Conservation (phyloP, 352 stramenopile genomes). For the Thraustochytrium sp. region DNA sequence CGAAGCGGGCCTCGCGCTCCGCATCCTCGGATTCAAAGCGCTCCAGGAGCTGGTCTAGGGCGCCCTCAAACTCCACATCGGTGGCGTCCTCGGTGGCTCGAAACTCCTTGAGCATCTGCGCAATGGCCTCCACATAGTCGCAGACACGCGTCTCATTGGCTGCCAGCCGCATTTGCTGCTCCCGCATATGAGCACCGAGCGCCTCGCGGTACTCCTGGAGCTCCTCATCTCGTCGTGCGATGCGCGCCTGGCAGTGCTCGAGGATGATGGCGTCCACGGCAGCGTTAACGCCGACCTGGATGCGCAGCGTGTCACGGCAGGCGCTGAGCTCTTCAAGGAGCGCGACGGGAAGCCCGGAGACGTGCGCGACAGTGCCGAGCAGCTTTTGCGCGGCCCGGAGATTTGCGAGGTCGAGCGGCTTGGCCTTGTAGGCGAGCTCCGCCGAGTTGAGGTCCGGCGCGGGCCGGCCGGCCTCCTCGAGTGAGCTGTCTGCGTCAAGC, state of each 20-base stretch:
- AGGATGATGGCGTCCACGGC: constrained; percentile 63
- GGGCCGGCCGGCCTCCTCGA: no score
- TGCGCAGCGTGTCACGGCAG: not conserved
- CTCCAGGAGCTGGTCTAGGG: constrained; percentile 54
- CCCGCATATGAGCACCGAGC: constrained; percentile 58
- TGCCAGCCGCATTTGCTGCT: constrained; percentile 60
- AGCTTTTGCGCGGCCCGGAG: not conserved
- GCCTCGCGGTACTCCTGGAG: constrained; percentile 60
- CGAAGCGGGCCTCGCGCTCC: constrained; percentile 57
- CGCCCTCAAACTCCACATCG: constrained; percentile 67
- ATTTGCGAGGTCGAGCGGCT: not conserved
- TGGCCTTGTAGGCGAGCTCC: constrained; percentile 21
- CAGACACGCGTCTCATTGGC: constrained; percentile 59
- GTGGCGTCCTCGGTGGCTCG: constrained; percentile 57
- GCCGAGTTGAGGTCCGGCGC: not conserved
- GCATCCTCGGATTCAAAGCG: constrained; percentile 48
- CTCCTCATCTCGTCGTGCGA: constrained; percentile 57
- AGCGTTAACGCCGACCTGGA: constrained; percentile 54
- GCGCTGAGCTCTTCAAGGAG: not conserved
- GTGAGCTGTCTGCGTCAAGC: not conserved
- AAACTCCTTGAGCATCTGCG: constrained; percentile 60
- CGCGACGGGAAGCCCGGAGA: not conserved
- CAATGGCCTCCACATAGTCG: constrained; percentile 62
- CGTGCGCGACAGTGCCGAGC: not conserved
- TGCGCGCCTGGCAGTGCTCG: constrained; percentile 57